These are phyloP conservation scores for Dentipellis sp. DNA, from an alignment of 768 basidiomycete species.

Conservation along the genomic window DNA sequence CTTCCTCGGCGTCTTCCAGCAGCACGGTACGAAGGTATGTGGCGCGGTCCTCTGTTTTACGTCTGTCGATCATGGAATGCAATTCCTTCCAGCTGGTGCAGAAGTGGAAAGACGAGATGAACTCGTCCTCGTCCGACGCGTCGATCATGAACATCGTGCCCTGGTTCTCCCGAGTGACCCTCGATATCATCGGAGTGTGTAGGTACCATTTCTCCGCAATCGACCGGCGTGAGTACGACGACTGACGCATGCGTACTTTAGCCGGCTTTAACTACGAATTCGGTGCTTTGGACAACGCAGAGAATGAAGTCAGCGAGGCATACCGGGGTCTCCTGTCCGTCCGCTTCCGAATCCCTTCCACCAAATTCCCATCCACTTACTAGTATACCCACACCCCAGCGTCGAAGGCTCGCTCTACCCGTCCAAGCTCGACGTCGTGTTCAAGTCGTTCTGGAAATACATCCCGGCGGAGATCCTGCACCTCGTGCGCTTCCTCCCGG, in stretches of 20 bases:
- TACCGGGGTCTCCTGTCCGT: slow-evolving; percentile 18
- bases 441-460: slow-evolving; percentile 15
- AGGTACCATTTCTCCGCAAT: too few species aligned
- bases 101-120: slow-evolving; percentile 17
- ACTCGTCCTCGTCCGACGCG: not conserved
- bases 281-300: slow-evolving; percentile 15
- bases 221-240: not conserved
- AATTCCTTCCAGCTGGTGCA: too few species aligned
- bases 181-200: slow-evolving; percentile 21
- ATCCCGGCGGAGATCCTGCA: slow-evolving; percentile 7
- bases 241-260: not conserved
- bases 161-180: slow-evolving; percentile 17
- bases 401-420: slow-evolving; percentile 7
- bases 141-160: slow-evolving; percentile 9
- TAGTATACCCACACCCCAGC: too few species aligned
- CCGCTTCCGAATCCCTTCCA: not conserved
- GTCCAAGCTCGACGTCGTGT: slow-evolving; percentile 1
- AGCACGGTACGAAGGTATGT: slow-evolving; percentile 4
- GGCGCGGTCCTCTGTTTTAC: not conserved
- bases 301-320: slow-evolving; percentile 13
- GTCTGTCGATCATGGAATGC: slow-evolving; percentile 16
- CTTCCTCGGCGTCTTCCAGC: slow-evolving; percentile 19
- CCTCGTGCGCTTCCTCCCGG: slow-evolving; percentile 9
- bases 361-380: too few species aligned
- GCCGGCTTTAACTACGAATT: slow-evolving; percentile 19